Conservation (phyloP, 768 basidiomycete species). For the Pisolithus microcarpus region DNA sequence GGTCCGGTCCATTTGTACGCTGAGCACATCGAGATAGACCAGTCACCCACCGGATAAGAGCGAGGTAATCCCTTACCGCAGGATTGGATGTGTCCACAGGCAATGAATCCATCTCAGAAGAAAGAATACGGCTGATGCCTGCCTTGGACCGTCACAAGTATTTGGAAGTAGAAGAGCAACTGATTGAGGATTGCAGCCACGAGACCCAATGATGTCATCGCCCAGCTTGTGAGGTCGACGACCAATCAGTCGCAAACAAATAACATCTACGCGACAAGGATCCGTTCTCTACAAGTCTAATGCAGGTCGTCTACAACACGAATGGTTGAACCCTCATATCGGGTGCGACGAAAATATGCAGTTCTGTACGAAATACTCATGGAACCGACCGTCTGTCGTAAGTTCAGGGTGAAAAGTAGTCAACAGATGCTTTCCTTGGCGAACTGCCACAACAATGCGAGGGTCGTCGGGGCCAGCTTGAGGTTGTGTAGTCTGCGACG, state of each 20-base stretch:
- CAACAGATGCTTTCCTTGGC: constrained; percentile 77
- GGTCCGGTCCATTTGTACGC: neutral
- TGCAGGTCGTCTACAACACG: no score
- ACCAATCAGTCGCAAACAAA: no score
- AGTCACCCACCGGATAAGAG: constrained; percentile 46
- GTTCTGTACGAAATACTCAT: constrained; percentile 80
- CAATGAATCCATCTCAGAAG: constrained; percentile 40
- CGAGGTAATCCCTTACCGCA: constrained; percentile 56
- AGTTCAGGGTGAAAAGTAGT: constrained; percentile 95
- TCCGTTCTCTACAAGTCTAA: no score
- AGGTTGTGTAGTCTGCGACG: constrained; percentile 28
- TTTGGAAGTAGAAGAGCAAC: no score
- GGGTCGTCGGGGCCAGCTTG: constrained; percentile 46
- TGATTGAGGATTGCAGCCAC: no score
- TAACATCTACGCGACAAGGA: no score
- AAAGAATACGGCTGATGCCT: neutral
- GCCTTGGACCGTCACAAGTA: no score
- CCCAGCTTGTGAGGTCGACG: no score
- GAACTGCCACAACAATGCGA: constrained; percentile 71
- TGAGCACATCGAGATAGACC: no score
- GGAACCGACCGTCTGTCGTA: constrained; percentile 79
- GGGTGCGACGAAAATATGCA: constrained; percentile 46
- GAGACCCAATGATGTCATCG: no score
- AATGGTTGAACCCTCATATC: neutral
- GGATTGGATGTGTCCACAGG: constrained; percentile 57